These are phyloP conservation scores for Didymella glomerata DNA, from an alignment of 2,329 filamentous ascomycete genomes.

Conservation along the genomic window DNA sequence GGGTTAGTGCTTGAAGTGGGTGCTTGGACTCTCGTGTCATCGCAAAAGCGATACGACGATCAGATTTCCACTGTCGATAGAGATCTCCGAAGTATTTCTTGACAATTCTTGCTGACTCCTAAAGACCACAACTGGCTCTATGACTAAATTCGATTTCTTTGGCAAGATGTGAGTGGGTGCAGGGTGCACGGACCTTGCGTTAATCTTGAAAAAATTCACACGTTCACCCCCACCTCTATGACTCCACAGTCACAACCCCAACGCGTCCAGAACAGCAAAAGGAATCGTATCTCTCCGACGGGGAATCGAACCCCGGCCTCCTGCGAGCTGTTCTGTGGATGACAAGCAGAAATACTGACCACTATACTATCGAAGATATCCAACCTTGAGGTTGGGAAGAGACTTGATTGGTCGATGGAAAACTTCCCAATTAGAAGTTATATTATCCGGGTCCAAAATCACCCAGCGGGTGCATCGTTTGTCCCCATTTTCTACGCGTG, in stretches of 20 bases:
- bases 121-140: too few relatives aligned
- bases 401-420: not conserved
- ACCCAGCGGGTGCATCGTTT: not conserved
- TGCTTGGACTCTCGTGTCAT: too few relatives aligned
- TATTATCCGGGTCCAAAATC: not conserved
- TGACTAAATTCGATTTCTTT: too few relatives aligned
- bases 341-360: slow-evolving; percentile 25
- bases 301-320: slow-evolving; percentile 25
- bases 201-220: not conserved
- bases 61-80: too few relatives aligned
- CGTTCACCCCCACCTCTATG: not conserved
- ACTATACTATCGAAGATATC: slow-evolving; percentile 25
- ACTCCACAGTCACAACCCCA: not conserved
- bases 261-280: not conserved
- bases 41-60: too few relatives aligned
- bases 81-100: too few relatives aligned
- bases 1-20: too few relatives aligned
- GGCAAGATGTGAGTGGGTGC: not conserved
- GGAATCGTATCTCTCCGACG: slow-evolving; percentile 18
- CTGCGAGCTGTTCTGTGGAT: slow-evolving; percentile 18
- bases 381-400: slow-evolving; percentile 4
- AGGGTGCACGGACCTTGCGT: not conserved
- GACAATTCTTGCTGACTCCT: too few relatives aligned
- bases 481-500: not conserved
- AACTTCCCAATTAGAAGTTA: rapidly evolving